phyloP scores from a whole-genome alignment of 148 eudicot species.

The Salicornia ramosissima region DNA sequence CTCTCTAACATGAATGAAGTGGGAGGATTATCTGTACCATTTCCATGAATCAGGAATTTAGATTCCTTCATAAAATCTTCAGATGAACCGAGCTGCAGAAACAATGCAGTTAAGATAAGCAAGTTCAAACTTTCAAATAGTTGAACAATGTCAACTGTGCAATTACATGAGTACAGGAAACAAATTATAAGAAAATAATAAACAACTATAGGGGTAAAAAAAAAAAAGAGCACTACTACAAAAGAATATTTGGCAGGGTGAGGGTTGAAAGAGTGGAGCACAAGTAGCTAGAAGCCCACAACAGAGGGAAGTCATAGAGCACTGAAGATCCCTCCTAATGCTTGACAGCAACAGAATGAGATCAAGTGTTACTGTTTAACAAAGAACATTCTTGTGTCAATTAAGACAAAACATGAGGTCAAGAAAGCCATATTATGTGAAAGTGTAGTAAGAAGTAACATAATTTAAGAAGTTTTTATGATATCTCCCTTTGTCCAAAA shows the following conservation, averaged over 20 bases:
- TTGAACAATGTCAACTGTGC: background rate
- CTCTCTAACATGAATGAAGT: constrained; percentile 91
- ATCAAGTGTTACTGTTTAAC: no score
- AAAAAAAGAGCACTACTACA: background rate
- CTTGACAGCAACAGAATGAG: background rate
- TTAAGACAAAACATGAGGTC: no score
- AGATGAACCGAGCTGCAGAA: constrained; percentile 90
- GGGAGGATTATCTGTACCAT: constrained; percentile 78
- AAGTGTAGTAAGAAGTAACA: no score
- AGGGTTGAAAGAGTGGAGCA: background rate
- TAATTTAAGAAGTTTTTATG: no score
- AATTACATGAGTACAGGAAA: background rate
- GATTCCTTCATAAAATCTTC: constrained; percentile 82
- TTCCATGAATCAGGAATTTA: constrained; percentile 71
- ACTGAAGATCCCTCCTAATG: background rate
- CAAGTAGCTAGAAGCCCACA: background rate
- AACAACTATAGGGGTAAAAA: no score
- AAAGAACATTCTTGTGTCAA: no score
- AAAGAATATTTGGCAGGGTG: background rate
- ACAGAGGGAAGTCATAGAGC: background rate
- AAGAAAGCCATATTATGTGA: no score
- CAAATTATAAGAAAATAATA: no score
- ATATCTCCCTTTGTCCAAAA: no score
- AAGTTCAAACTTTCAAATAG: background rate
- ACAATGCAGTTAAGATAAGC: background rate